phyloP scores from a whole-genome alignment of 208 protist genomes.

The Trypanosoma platydactyli region DNA sequence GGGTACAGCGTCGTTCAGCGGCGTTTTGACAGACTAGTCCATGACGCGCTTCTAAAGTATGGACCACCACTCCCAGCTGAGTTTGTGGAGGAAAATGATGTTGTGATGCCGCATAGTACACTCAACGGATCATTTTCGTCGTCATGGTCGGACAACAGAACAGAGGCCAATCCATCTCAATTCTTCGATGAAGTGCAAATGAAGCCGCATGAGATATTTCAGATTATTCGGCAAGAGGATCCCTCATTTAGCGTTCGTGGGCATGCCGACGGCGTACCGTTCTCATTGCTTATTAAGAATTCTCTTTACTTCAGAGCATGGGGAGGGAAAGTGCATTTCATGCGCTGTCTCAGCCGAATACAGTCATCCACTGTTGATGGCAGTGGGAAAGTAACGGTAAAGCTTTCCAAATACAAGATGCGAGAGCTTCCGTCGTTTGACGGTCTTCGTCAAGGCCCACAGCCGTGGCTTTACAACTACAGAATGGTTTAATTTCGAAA shows the following conservation, averaged over 20 bases:
- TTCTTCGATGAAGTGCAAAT: conserved; percentile 76
- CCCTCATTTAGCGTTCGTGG: conserved; percentile 60
- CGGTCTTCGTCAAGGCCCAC: conserved; percentile 76
- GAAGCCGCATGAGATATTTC: conserved; percentile 54
- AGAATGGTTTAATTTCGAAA: conserved; percentile 44
- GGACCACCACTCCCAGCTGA: conserved; percentile 79
- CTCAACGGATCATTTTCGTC: neutral
- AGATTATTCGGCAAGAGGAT: conserved; percentile 47
- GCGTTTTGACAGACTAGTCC: conserved; percentile 66
- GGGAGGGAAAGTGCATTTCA: conserved; percentile 68
- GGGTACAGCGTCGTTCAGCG: conserved; percentile 68
- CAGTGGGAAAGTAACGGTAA: conserved; percentile 24
- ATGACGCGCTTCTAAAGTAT: conserved; percentile 61
- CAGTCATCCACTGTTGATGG: neutral
- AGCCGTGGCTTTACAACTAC: conserved; percentile 71
- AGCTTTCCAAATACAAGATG: conserved; percentile 84
- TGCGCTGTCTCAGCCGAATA: conserved; percentile 63
- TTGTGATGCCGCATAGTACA: conserved; percentile 20
- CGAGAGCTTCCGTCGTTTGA: conserved; percentile 72
- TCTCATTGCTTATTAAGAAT: conserved; percentile 82
- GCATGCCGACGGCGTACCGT: conserved; percentile 70
- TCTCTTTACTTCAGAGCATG: conserved; percentile 67
- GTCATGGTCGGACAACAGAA: neutral
- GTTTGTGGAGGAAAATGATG: conserved; percentile 54
- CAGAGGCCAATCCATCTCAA: conserved; percentile 31